Base-by-base conservation (phyloP, 805 yeast species). In the Blastobotrys chiropterorum region DNA sequence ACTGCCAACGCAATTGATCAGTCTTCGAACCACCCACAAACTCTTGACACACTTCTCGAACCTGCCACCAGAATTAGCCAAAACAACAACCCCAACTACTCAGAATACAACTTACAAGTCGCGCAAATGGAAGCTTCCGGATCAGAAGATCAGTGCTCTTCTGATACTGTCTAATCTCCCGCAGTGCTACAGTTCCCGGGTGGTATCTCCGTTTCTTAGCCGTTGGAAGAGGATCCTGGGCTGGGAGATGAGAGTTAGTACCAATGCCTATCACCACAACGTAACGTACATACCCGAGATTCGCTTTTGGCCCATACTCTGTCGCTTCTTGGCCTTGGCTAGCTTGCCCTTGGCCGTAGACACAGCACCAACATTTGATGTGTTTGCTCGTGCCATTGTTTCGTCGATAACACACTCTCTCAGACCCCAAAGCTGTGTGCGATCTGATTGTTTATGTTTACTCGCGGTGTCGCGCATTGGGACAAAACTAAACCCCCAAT, bases 121-220 rank as follows among this genome's bases (percentile, higher is more conserved):
- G 85, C 73, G 92, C 97, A 85, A 92, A 92, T 55, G 98, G 98
- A 64, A 92, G 81, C 74, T 92, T 92, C 80, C 96, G 86, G 74
- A 92, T 88, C 74, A 92, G 82, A 49, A 92, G 79, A 72, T 90
- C 96, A 63, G 98, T 90, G 55, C 96, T 86, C 72, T 89, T 87
- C 78, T 92, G 98, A 79, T 90, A 92, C 81, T 95, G 85, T 80
- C 97, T 86, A 70, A 94, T 88, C 79, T 92, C 98, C 78, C 96
- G 85, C 72, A 89, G 80, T 58, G 97, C 97, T 67, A 79, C 85
- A 63, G 85, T 87, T 83, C 96, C 96, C 76, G 96, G 95, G 86
- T 86, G 86, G 79, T 87, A 88, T 85, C 96, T 49, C 40, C 48
- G 44, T 44, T 54, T 53, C 53, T 45, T 53, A 15, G 16, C 19